Conservation (phyloP, 1,284 basidiomycete species). For the Xanthoconium separans region DNA sequence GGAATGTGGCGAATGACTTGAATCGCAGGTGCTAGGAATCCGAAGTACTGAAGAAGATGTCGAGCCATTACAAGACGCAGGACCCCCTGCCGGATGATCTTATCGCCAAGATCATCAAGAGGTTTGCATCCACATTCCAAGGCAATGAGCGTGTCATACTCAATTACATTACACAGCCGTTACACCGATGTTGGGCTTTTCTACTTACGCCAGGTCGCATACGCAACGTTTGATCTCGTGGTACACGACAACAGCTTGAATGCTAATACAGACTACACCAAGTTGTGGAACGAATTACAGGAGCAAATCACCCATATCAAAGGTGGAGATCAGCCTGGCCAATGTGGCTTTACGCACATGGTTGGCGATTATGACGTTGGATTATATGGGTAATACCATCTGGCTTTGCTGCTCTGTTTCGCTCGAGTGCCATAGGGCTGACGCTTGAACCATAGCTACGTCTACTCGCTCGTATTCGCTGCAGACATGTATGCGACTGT, state of each 20-base stretch:
- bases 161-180: constrained; percentile 44
- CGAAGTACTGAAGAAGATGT: constrained; percentile 66
- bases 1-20: background rate
- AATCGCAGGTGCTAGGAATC: constrained; percentile 71
- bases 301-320: constrained; percentile 64
- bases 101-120: constrained; percentile 76
- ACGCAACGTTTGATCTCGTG: constrained; percentile 74
- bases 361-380: constrained; percentile 46
- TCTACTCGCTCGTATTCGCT: constrained; percentile 36
- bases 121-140: constrained; percentile 43
- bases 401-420: too few species aligned
- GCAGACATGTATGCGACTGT: constrained; percentile 38
- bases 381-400: too few species aligned
- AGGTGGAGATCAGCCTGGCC: constrained; percentile 56
- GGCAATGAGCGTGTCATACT: background rate
- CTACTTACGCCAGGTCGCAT: constrained; percentile 78
- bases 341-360: constrained; percentile 35
- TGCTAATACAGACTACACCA: constrained; percentile 56
- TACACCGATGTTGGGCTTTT: constrained; percentile 79
- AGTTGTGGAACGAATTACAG: constrained; percentile 70
- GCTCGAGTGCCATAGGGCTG: background rate
- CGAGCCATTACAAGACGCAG: constrained; percentile 72
- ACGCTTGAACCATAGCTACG: constrained; percentile 17
- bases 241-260: constrained; percentile 67
- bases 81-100: constrained; percentile 67